phyloP scores from a whole-genome alignment of 164 flowering plant species.

The Malania oleifera region DNA sequence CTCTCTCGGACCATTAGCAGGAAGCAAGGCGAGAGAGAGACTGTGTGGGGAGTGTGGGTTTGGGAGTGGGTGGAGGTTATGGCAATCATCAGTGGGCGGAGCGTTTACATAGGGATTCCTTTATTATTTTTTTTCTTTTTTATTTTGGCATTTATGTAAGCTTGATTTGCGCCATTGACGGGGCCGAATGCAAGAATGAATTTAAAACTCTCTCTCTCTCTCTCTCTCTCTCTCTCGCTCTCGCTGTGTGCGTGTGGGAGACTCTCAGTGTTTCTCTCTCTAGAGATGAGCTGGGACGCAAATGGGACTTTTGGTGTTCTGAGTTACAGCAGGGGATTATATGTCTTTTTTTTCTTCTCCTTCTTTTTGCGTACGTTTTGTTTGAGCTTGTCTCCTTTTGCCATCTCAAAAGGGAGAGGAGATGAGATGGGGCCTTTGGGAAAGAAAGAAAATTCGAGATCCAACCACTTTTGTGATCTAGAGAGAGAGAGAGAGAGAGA shows the following conservation, averaged over 20 bases:
- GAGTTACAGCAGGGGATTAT: conserved; percentile 6
- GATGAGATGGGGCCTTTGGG: conserved; percentile 19
- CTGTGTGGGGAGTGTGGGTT: not conserved
- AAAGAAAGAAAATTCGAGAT: conserved; percentile 12
- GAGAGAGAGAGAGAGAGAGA: no score
- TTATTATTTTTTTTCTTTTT: no score
- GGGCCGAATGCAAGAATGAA: not conserved
- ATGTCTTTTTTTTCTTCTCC: not conserved
- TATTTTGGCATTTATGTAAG: no score
- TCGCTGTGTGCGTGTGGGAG: no score
- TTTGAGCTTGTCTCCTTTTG: conserved; percentile 1
- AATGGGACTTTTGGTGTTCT: conserved; percentile 6
- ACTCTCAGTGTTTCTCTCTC: not conserved
- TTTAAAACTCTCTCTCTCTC: not conserved
- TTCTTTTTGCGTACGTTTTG: not conserved
- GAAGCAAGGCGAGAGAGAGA: not conserved
- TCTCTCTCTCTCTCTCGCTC: not conserved
- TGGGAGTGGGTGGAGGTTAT: not conserved
- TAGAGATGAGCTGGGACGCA: conserved; percentile 47
- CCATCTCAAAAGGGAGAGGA: conserved; percentile 12
- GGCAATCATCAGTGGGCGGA: conserved; percentile 6
- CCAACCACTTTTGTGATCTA: no score
- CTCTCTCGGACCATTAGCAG: not conserved
- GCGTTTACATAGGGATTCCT: conserved; percentile 11
- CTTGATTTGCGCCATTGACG: conserved; percentile 54